These are phyloP conservation scores for Leavenworthia alabamica DNA, from an alignment of 345 rosid species.

Conservation along the genomic window DNA sequence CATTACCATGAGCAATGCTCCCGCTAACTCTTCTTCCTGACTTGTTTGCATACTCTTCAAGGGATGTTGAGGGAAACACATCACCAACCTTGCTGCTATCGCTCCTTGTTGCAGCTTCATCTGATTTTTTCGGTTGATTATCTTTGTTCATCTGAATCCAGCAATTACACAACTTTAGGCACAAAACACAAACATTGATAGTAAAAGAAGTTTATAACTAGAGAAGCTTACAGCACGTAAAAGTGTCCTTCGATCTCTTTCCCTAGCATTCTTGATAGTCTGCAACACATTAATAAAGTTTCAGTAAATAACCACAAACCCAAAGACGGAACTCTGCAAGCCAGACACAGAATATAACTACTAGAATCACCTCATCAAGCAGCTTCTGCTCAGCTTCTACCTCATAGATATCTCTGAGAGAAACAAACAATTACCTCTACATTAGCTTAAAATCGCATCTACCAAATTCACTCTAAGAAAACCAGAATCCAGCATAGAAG, in stretches of 20 bases:
- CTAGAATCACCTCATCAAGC: conserved; percentile 62
- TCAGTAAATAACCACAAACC: neutral
- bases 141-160: conserved; percentile 64
- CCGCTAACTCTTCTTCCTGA: conserved; percentile 30
- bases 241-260: conserved; percentile 77
- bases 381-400: conserved; percentile 78
- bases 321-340: neutral
- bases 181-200: neutral
- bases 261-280: conserved; percentile 91
- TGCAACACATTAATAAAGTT: conserved; percentile 27
- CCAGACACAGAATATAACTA: neutral
- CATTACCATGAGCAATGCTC: conserved; percentile 8
- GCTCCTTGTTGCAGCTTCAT: conserved; percentile 31
- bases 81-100: conserved; percentile 71
- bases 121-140: conserved; percentile 38
- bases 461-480: no score
- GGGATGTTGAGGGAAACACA: conserved; percentile 61
- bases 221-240: conserved; percentile 63
- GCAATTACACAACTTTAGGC: neutral
- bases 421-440: neutral
- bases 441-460: neutral
- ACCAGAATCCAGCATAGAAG: neutral
- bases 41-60: conserved; percentile 59
- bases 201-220: neutral
- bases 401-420: conserved; percentile 56